Conservation (phyloP, 768 basidiomycete species). For the Bullera alba region DNA sequence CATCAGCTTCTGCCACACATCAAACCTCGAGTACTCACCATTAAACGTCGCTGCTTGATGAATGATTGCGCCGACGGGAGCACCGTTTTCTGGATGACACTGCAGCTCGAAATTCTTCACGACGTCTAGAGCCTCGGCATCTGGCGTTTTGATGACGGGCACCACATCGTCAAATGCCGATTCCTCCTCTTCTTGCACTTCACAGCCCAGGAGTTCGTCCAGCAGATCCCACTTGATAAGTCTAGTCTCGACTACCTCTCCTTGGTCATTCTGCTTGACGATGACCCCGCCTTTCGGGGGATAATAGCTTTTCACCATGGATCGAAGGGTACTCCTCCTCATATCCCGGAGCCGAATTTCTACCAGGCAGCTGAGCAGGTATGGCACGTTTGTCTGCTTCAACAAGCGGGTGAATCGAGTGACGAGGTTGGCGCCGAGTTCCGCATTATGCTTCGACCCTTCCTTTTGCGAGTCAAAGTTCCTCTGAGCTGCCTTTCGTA, state of each 20-base stretch:
- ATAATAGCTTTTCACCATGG: slow-evolving; percentile 51
- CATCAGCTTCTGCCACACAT: slow-evolving; percentile 3
- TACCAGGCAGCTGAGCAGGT: slow-evolving; percentile 79
- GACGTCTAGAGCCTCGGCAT: slow-evolving; percentile 31
- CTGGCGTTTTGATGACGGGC: slow-evolving; percentile 3
- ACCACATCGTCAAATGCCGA: slow-evolving; percentile 37
- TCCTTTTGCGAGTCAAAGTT: slow-evolving; percentile 53
- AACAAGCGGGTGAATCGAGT: slow-evolving; percentile 63
- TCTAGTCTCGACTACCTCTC: slow-evolving; percentile 44
- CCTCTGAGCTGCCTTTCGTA: slow-evolving; percentile 71
- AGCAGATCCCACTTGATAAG: slow-evolving; percentile 39
- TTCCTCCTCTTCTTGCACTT: slow-evolving; percentile 39
- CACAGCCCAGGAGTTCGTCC: slow-evolving; percentile 45
- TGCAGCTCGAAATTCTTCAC: slow-evolving; percentile 24
- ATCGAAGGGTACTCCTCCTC: slow-evolving; percentile 50
- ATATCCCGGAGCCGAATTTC: slow-evolving; percentile 71
- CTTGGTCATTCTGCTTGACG: slow-evolving; percentile 51
- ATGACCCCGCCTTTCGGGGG: slow-evolving; percentile 19
- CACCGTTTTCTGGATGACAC: slow-evolving; percentile 15
- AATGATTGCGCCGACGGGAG: slow-evolving; percentile 35
- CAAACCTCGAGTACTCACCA: slow-evolving; percentile 18
- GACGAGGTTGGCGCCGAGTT: slow-evolving; percentile 54
- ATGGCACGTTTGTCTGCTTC: slow-evolving; percentile 65
- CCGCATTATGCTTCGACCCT: slow-evolving; percentile 54
- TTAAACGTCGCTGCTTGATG: slow-evolving; percentile 30